Conservation (phyloP, 257 asterid genomes). For the Fraxinus americana region DNA sequence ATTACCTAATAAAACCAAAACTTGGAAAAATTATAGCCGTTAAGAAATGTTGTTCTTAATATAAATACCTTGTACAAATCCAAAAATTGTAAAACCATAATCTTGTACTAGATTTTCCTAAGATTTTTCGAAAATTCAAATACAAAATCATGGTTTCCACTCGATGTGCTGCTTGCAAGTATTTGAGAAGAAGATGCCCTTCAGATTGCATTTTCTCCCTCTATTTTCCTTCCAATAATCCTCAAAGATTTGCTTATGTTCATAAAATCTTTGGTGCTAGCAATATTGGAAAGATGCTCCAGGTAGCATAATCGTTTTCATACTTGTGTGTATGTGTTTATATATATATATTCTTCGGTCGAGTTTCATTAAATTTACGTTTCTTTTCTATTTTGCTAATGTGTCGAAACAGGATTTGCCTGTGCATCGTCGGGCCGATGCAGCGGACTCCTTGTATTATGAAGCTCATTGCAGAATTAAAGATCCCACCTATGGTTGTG, state of each 20-base stretch:
- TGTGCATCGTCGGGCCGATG: conserved; percentile 42
- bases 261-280: conserved; percentile 80
- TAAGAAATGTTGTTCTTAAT: neutral
- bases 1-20: conserved; percentile 11
- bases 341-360: neutral
- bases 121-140: neutral
- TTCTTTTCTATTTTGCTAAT: neutral
- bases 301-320: conserved; percentile 30
- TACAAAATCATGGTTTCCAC: conserved; percentile 36
- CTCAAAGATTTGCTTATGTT: conserved; percentile 55
- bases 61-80: conserved; percentile 5
- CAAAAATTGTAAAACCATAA: neutral
- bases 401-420: conserved; percentile 49
- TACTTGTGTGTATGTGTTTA: neutral
- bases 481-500: conserved; percentile 70
- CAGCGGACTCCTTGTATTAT: conserved; percentile 56
- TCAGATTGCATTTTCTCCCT: conserved; percentile 71
- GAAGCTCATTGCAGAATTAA: conserved; percentile 63
- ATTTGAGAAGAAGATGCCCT: conserved; percentile 65
- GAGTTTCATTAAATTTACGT: neutral
- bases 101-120: neutral
- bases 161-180: conserved; percentile 85
- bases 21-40: conserved; percentile 11
- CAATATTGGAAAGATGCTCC: conserved; percentile 62
- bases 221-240: conserved; percentile 67